Base-by-base conservation (phyloP, 2,329 filamentous ascomycete species). In the Zymoseptoria tritici region DNA sequence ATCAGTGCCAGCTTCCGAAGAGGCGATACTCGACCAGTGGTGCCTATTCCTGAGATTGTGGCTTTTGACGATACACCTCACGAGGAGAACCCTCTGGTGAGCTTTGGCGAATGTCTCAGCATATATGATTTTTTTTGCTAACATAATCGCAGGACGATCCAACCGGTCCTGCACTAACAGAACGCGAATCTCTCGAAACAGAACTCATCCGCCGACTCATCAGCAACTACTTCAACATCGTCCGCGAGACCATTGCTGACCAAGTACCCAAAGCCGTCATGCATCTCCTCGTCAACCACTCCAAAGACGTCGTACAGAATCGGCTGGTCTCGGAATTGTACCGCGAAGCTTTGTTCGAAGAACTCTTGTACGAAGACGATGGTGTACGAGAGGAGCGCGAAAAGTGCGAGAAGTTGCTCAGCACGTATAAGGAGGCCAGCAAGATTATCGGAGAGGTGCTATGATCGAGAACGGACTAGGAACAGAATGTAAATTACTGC, bases 201-300 rank as follows among this genome's bases (percentile, higher is more conserved):
- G 94, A 99, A 76, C 85, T 99, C 49, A 99, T 99, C 73, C 89
- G 93, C 53, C 90, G 92, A 53, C 84, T 99, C 59, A 99, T 99
- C 74, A 96, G 90, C 31, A 97, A 92, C 1, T 99, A 99, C 80
- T 99, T 99, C 81, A 96, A 96, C 75, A 99, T 99, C 71, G 94
- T 99, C 53, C 90, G 94, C 64, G 94, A 99, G 77, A 93, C 91
- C n/a, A 96, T 97, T 69, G 93, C 93, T 52, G 94, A 99, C 73
- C 93, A 97, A 77, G 94, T 99, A 9, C 94, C 94, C 66, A 99
- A 99, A 79, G 94, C 94, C 4, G 89, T 99, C 68, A 99, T 99
- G 94, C 94, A 99, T 74, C 84, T 99, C 53, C 84, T 99, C 36
- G 94, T 99, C 72, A 99, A 99, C 77, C 90, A 97, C 79, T 96